These are phyloP conservation scores for Ramaria sp. DNA, from an alignment of 768 basidiomycete species.

Conservation along the genomic window DNA sequence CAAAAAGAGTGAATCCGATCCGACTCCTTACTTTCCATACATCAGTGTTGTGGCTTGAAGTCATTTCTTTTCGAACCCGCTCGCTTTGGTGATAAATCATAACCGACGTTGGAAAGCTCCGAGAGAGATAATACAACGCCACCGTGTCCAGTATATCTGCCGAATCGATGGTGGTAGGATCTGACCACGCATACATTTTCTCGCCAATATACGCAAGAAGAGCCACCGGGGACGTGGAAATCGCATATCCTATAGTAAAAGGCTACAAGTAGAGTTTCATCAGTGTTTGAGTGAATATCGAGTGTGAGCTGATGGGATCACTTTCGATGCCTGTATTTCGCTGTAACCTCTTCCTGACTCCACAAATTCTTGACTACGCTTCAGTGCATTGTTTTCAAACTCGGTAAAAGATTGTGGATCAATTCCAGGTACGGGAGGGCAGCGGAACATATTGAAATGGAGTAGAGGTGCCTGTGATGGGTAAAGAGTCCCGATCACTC, in stretches of 20 bases:
- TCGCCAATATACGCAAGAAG: slow-evolving; percentile 16
- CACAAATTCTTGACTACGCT: slow-evolving; percentile 9
- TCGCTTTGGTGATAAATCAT: slow-evolving; percentile 13
- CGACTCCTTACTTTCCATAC: slow-evolving; percentile 11
- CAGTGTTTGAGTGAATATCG: neutral
- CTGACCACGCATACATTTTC: slow-evolving; percentile 15
- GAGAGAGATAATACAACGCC: slow-evolving; percentile 14
- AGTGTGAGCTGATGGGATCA: neutral
- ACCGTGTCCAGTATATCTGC: slow-evolving; percentile 13
- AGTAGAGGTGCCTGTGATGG: slow-evolving; percentile 9
- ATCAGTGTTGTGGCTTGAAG: neutral
- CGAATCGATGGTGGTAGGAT: slow-evolving; percentile 9
- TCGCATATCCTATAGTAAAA: slow-evolving; percentile 14
- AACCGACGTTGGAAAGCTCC: slow-evolving; percentile 12
- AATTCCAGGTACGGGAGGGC: neutral
- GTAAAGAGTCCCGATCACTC: slow-evolving; percentile 10
- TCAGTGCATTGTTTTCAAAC: slow-evolving; percentile 5
- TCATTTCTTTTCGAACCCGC: slow-evolving; percentile 8
- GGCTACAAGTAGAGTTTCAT: slow-evolving; percentile 7
- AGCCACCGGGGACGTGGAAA: slow-evolving; percentile 12
- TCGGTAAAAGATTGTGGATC: slow-evolving; percentile 1
- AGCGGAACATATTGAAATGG: slow-evolving; percentile 16
- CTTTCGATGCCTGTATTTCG: slow-evolving; percentile 12
- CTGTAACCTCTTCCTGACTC: slow-evolving; percentile 11
- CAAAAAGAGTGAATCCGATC: slow-evolving; percentile 12